These are phyloP conservation scores for Dionaea muscipula DNA, from an alignment of 179 eudicot species.

Conservation along the genomic window DNA sequence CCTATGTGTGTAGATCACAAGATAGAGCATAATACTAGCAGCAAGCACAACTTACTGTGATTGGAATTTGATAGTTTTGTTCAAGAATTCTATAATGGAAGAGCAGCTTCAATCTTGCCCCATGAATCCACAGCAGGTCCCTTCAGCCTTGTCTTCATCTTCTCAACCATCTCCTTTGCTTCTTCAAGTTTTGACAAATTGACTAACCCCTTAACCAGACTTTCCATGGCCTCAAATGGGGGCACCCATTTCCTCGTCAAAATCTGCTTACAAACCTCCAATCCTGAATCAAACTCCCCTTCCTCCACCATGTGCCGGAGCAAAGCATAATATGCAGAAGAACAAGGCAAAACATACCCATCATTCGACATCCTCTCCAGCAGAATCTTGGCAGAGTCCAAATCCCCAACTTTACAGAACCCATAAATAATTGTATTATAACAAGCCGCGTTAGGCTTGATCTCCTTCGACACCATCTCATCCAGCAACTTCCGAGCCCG, in stretches of 20 bases:
- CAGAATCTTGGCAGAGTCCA: conserved; percentile 16
- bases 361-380: conserved; percentile 22
- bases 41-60: no score
- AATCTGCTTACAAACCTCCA: conserved; percentile 20
- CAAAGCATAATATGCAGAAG: conserved; percentile 18
- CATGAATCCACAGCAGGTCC: conserved; percentile 22
- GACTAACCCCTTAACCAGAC: conserved; percentile 20
- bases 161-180: conserved; percentile 17
- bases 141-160: conserved; percentile 17
- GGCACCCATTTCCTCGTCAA: conserved; percentile 23
- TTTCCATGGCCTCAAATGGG: conserved; percentile 26
- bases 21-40: no score
- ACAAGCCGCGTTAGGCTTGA: conserved; percentile 18
- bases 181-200: conserved; percentile 11
- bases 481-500: conserved; percentile 20
- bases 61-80: neutral
- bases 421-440: conserved; percentile 19
- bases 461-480: conserved; percentile 20
- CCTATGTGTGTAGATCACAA: no score
- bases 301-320: conserved; percentile 20
- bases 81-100: conserved; percentile 9
- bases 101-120: conserved; percentile 24
- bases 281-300: conserved; percentile 19
- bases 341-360: conserved; percentile 15
- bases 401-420: conserved; percentile 22